Percentiles rank a stretch among this genome's conserved stretches.
These are phyloP conservation scores for Prunus armeniaca DNA, from an alignment of 306 rosid species.

Conservation along the genomic window DNA sequence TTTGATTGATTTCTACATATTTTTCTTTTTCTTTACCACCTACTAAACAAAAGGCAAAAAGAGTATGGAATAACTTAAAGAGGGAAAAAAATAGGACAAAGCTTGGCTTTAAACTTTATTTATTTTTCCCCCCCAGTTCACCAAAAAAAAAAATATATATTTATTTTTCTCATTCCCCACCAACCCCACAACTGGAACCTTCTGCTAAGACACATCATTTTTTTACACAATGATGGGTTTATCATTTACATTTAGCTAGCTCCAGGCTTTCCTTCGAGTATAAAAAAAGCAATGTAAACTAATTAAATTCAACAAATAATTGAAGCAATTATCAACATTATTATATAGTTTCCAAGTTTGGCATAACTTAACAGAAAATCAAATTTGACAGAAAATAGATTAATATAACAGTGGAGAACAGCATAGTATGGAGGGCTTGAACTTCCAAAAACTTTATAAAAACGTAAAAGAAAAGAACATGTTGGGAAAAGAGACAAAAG, in stretches of 20 bases:
- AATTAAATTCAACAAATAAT: too few species aligned
- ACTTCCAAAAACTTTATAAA: constrained; percentile 4
- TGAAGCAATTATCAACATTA: too few species aligned
- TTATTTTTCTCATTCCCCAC: neutral
- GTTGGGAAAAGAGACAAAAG: constrained; percentile 3
- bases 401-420: neutral
- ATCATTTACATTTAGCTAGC: too few species aligned
- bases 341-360: too few species aligned
- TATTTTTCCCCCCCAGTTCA: too few species aligned
- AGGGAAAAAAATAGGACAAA: neutral
- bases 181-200: neutral
- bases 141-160: too few species aligned
- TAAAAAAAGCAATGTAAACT: too few species aligned
- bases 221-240: neutral
- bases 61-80: neutral
- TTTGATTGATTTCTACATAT: too few species aligned
- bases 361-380: neutral
- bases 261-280: too few species aligned
- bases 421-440: neutral
- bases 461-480: constrained; percentile 11
- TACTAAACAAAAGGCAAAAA: neutral
- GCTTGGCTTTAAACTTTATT: neutral
- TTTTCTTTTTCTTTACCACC: neutral
- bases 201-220: neutral
- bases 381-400: neutral